Conservation (phyloP, 2,329 filamentous ascomycete genomes). For the Alternaria panax region DNA sequence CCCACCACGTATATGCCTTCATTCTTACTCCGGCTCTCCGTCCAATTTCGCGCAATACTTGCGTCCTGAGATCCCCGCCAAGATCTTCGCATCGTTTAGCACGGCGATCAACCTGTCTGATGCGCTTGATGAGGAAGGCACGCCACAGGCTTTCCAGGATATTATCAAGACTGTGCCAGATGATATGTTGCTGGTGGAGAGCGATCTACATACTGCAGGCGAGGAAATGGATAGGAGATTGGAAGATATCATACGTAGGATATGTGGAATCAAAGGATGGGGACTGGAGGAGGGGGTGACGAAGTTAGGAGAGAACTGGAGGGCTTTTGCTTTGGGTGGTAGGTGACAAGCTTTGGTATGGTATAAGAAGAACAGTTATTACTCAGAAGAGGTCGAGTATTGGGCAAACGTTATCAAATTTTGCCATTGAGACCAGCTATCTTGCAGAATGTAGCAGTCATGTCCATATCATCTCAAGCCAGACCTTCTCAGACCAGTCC, state of each 20-base stretch:
- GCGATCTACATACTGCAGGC: constrained; percentile 86
- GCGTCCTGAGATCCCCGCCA: constrained; percentile 72
- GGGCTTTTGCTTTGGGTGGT: constrained; percentile 73
- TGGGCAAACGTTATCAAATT: neutral
- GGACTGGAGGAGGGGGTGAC: constrained; percentile 72
- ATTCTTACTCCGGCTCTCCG: constrained; percentile 85
- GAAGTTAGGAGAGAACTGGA: constrained; percentile 77
- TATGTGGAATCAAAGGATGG: constrained; percentile 85
- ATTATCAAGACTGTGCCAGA: constrained; percentile 77
- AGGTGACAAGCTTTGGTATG: neutral
- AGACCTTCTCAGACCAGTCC: neutral
- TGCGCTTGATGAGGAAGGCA: constrained; percentile 55
- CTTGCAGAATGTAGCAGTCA: neutral
- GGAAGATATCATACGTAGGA: constrained; percentile 75
- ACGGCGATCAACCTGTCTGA: constrained; percentile 76
- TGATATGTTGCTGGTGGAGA: constrained; percentile 83
- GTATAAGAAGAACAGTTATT: neutral
- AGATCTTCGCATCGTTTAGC: constrained; percentile 90
- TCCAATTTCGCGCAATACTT: constrained; percentile 82
- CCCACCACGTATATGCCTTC: constrained; percentile 88
- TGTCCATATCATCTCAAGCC: neutral
- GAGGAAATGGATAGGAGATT: constrained; percentile 78
- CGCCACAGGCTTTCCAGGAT: constrained; percentile 65
- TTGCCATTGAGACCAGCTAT: neutral
- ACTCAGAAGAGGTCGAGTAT: neutral